These are phyloP conservation scores for Stephanodiscus minutulus DNA, from an alignment of 108 stramenopile species.

Conservation along the genomic window DNA sequence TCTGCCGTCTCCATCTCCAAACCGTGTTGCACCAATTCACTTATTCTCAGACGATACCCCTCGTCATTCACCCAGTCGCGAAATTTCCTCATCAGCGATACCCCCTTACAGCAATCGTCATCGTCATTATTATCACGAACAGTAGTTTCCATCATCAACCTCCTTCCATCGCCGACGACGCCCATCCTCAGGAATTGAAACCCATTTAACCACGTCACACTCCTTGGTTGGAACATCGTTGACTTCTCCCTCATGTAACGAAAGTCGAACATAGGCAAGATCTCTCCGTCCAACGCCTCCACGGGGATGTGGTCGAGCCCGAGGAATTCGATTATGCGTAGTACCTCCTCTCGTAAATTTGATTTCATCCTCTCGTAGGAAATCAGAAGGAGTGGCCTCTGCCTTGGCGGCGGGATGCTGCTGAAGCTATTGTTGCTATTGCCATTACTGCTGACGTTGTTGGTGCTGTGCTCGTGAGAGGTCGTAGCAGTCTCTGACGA, in stretches of 20 bases:
- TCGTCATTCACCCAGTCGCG: conserved; percentile 31
- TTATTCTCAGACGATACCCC: conserved; percentile 22
- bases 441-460: neutral
- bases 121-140: neutral
- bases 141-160: conserved; percentile 15
- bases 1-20: neutral
- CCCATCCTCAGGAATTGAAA: conserved; percentile 54
- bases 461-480: neutral
- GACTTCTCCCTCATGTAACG: conserved; percentile 42
- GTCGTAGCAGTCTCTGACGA: neutral
- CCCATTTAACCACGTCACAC: conserved; percentile 47
- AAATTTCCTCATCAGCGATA: conserved; percentile 5
- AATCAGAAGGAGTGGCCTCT: conserved; percentile 29
- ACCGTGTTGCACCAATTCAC: neutral
- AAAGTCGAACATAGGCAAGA: conserved; percentile 46
- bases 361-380: conserved; percentile 46
- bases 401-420: neutral
- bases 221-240: conserved; percentile 43
- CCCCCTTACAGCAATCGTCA: neutral
- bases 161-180: conserved; percentile 36
- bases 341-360: conserved; percentile 27
- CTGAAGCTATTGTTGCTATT: neutral
- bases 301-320: conserved; percentile 24
- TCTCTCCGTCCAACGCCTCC: conserved; percentile 21
- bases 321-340: conserved; percentile 40